phyloP scores from a whole-genome alignment of 345 rosid genomes.

The Excoecaria agallocha region DNA sequence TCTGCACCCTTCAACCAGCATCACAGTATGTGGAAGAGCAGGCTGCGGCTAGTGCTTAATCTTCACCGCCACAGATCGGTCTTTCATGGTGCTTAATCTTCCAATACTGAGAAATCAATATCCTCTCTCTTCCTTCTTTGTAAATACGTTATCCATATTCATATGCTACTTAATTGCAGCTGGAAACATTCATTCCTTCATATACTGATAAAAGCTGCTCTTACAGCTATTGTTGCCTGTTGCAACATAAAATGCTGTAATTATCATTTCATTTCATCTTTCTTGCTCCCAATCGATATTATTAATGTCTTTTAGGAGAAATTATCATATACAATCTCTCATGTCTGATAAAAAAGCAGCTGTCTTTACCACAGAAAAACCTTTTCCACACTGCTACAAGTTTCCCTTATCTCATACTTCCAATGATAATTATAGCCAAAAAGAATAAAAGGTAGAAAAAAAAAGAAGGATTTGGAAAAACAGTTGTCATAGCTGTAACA shows the following conservation, averaged over 20 bases:
- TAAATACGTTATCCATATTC: slow-evolving; percentile 28
- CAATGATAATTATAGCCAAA: no score
- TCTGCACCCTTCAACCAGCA: slow-evolving; percentile 80
- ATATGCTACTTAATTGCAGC: slow-evolving; percentile 26
- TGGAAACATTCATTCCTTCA: slow-evolving; percentile 25
- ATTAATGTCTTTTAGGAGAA: neutral
- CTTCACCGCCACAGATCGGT: neutral
- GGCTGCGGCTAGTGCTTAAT: slow-evolving; percentile 78
- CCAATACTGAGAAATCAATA: neutral
- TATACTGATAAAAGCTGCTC: slow-evolving; percentile 25
- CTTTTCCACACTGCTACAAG: neutral
- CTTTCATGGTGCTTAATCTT: no score
- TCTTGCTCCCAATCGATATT: neutral
- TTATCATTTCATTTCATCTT: slow-evolving; percentile 14
- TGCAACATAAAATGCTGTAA: slow-evolving; percentile 34
- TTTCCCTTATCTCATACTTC: neutral
- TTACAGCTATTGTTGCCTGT: slow-evolving; percentile 25
- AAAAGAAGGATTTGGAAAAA: neutral
- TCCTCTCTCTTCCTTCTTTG: slow-evolving; percentile 19
- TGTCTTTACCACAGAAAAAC: neutral
- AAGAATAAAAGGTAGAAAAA: no score
- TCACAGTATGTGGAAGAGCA: slow-evolving; percentile 64
- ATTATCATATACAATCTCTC: neutral
- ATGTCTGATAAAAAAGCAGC: neutral
- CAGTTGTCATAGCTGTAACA: no score